Percentiles rank a stretch among this genome's conserved stretches.
Evolutionary conservation across 805 yeast species (phyloP).

Genomic region (Lipomyces kockii): DNA sequence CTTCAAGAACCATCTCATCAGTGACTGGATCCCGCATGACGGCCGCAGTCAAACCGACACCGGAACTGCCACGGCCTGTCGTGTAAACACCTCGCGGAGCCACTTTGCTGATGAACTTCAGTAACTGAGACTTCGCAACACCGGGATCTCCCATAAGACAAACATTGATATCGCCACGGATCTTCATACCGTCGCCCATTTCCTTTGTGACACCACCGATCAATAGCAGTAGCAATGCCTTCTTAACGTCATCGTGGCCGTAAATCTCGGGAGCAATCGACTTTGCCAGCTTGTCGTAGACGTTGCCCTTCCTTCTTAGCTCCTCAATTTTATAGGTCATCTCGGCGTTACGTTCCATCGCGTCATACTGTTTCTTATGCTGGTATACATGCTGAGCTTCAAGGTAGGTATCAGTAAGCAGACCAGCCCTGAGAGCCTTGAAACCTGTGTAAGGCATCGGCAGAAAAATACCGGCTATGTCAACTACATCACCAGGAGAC

Average conservation of each 20-base stretch:
- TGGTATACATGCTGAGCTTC: constrained; percentile 86
- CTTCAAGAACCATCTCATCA: constrained; percentile 97
- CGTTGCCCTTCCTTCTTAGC: constrained; percentile 65
- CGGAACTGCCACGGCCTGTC: constrained; percentile 98
- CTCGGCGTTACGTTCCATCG: constrained; percentile 60
- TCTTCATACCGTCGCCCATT: constrained; percentile 94
- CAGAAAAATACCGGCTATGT: constrained; percentile 86
- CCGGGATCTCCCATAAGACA: constrained; percentile 99
- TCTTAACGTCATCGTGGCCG: constrained; percentile 92
- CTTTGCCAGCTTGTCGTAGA: constrained; percentile 77
- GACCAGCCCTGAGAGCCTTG: constrained; percentile 88
- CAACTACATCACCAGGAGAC: constrained; percentile 95
- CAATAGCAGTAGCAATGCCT: constrained; percentile 78
- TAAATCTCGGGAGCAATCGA: constrained; percentile 98
- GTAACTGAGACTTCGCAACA: constrained; percentile 95
- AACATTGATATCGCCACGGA: constrained; percentile 95
- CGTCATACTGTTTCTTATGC: constrained; percentile 85
- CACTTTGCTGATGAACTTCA: constrained; percentile 86
- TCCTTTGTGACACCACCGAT: constrained; percentile 96
- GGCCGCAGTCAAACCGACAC: constrained; percentile 98
- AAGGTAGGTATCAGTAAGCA: constrained; percentile 89
- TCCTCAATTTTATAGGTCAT: constrained; percentile 59
- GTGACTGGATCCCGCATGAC: constrained; percentile 99
- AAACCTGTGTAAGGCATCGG: constrained; percentile 97
- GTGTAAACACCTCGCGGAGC: constrained; percentile 98